These are phyloP conservation scores for Calamus simplicifolius DNA, from an alignment of 176 grass and related monocot species.

Conservation along the genomic window DNA sequence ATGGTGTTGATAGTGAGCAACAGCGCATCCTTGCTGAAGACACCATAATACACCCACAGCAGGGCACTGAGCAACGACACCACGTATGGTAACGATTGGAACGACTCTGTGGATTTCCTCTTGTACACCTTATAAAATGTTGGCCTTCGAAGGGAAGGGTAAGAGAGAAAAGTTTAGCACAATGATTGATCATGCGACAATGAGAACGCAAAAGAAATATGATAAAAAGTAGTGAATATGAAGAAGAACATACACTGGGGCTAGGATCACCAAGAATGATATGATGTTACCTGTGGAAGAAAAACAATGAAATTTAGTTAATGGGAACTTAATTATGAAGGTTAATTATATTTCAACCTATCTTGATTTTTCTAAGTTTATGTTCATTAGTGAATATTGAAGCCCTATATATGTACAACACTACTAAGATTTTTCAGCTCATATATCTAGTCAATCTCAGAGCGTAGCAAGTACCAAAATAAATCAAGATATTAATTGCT, in stretches of 20 bases:
- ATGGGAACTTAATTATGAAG: too few species aligned
- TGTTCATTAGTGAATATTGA: background rate
- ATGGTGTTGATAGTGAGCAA: constrained; percentile 70
- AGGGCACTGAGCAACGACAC: constrained; percentile 71
- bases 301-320: background rate
- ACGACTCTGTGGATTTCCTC: constrained; percentile 89
- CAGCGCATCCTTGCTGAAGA: constrained; percentile 44
- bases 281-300: constrained; percentile 55
- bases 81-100: constrained; percentile 72
- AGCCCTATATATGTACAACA: too few species aligned
- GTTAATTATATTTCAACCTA: too few species aligned
- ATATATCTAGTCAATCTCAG: too few species aligned
- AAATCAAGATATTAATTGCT: too few species aligned
- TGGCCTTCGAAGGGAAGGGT: constrained; percentile 24
- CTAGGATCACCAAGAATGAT: constrained; percentile 60
- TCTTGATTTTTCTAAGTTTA: too few species aligned
- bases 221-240: background rate
- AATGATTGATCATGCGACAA: background rate
- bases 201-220: background rate
- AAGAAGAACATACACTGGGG: constrained; percentile 51
- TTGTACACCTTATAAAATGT: constrained; percentile 76
- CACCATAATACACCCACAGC: constrained; percentile 85
- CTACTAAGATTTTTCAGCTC: too few species aligned
- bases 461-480: too few species aligned
- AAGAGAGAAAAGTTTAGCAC: constrained; percentile 3